phyloP scores from a whole-genome alignment of 495 filamentous ascomycete species.

The Lophiotrema nucula region DNA sequence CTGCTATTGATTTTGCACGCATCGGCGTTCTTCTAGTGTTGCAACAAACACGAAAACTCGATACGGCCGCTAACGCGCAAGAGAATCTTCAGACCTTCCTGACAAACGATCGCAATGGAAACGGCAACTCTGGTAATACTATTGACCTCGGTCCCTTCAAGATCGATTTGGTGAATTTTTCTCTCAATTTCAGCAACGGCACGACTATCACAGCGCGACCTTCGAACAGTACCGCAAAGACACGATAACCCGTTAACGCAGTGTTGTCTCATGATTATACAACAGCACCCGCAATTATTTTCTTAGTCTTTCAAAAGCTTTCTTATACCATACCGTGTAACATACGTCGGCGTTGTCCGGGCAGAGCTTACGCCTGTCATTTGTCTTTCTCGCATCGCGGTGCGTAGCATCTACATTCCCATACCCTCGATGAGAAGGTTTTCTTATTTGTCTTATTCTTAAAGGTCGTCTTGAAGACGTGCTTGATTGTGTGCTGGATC shows the following conservation, averaged over 20 bases:
- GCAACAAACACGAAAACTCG: slow-evolving; percentile 51
- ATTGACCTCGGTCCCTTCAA: slow-evolving; percentile 44
- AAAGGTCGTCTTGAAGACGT: not conserved
- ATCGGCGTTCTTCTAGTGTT: slow-evolving; percentile 62
- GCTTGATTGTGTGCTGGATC: slow-evolving; percentile 1
- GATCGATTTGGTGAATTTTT: slow-evolving; percentile 18
- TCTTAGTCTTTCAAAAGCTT: not conserved
- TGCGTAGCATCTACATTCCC: not conserved
- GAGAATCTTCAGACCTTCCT: slow-evolving; percentile 55
- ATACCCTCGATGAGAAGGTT: not conserved
- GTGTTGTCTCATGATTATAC: too few relatives aligned
- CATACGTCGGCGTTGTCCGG: slow-evolving; percentile 2
- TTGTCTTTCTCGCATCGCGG: not conserved
- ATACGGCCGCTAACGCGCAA: slow-evolving; percentile 58
- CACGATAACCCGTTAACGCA: not conserved
- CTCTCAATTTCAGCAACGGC: slow-evolving; percentile 20
- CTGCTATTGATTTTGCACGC: slow-evolving; percentile 65
- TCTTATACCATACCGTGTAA: not conserved
- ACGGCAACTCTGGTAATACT: slow-evolving; percentile 45
- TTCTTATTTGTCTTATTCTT: not conserved
- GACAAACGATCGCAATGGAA: slow-evolving; percentile 35
- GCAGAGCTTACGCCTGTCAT: not conserved
- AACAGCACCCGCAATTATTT: not conserved
- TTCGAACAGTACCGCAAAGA: slow-evolving; percentile 1
- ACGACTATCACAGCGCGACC: slow-evolving; percentile 11